Evolutionary conservation across 176 grass and related monocot genomes (phyloP).

Genomic region (Rhipidocladum racemiflorum): DNA sequence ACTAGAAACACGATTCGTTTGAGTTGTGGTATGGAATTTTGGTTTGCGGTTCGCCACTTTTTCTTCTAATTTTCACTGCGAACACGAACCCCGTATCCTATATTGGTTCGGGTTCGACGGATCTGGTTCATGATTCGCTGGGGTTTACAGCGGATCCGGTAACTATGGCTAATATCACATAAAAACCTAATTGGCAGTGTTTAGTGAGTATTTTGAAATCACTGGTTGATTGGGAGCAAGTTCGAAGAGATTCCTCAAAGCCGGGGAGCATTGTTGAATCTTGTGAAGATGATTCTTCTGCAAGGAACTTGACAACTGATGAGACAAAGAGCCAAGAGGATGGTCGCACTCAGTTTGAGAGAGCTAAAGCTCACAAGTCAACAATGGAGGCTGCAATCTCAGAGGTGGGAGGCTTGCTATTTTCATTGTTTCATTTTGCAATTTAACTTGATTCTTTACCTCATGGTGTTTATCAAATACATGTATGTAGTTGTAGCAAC

Average conservation of each 20-base stretch:
- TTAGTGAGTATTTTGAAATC: conserved; percentile 97
- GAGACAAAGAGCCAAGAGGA: conserved; percentile 72
- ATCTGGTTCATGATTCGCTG: too few relatives aligned
- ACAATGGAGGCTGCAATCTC: conserved; percentile 90
- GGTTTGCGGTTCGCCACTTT: too few relatives aligned
- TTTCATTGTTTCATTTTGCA: conserved; percentile 22
- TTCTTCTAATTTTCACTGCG: too few relatives aligned
- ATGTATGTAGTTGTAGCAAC: neutral
- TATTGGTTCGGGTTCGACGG: too few relatives aligned
- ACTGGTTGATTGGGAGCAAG: conserved; percentile 97
- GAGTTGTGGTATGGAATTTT: too few relatives aligned
- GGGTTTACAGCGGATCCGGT: too few relatives aligned
- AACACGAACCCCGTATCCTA: too few relatives aligned
- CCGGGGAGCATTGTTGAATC: conserved; percentile 49
- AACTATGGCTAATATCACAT: conserved; percentile 36
- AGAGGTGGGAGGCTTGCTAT: conserved; percentile 55
- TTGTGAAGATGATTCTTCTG: conserved; percentile 54
- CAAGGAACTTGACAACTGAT: conserved; percentile 52
- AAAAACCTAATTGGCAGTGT: conserved; percentile 48
- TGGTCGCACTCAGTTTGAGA: conserved; percentile 91
- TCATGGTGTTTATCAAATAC: conserved; percentile 14
- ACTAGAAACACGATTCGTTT: too few relatives aligned
- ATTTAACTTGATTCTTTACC: conserved; percentile 14
- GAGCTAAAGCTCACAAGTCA: conserved; percentile 98
- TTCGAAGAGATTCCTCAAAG: conserved; percentile 61